Evolutionary conservation across 805 yeast species (phyloP).

Genomic region (Blastobotrys chiropterorum): DNA sequence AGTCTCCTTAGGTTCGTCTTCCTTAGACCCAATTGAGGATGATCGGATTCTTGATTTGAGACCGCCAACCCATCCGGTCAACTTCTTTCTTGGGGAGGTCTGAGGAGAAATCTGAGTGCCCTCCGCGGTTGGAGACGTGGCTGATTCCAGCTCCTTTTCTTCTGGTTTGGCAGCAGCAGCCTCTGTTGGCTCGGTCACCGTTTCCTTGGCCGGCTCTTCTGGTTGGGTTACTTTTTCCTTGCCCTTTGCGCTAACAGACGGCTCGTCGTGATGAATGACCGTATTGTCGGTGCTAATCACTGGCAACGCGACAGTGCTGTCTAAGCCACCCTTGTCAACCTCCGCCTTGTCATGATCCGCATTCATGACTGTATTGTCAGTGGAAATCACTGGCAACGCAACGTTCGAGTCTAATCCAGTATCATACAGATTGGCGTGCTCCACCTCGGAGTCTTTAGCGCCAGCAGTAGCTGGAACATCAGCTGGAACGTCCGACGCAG

Average conservation of each 20-base stretch:
- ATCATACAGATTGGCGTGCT: neutral
- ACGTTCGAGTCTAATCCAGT: neutral
- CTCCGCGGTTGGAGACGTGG: too few species aligned
- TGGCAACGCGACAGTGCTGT: neutral
- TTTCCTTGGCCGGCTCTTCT: slow-evolving; percentile 9
- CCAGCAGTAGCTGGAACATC: neutral
- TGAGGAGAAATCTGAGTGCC: neutral
- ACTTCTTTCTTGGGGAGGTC: neutral
- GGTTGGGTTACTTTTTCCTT: neutral
- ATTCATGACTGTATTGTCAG: neutral
- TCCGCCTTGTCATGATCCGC: neutral
- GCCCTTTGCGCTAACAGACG: neutral
- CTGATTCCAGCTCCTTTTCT: slow-evolving; percentile 2
- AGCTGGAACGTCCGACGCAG: neutral
- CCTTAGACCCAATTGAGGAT: neutral
- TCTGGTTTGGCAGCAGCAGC: slow-evolving; percentile 17
- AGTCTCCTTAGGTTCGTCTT: neutral
- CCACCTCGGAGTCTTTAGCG: neutral
- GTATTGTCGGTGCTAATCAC: neutral
- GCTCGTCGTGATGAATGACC: neutral
- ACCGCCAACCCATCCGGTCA: neutral
- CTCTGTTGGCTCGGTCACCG: slow-evolving; percentile 15
- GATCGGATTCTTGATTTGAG: neutral
- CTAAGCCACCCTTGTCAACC: neutral
- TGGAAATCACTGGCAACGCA: neutral